Base-by-base conservation (phyloP, 495 filamentous ascomycete species). In the Penicillium lagena region DNA sequence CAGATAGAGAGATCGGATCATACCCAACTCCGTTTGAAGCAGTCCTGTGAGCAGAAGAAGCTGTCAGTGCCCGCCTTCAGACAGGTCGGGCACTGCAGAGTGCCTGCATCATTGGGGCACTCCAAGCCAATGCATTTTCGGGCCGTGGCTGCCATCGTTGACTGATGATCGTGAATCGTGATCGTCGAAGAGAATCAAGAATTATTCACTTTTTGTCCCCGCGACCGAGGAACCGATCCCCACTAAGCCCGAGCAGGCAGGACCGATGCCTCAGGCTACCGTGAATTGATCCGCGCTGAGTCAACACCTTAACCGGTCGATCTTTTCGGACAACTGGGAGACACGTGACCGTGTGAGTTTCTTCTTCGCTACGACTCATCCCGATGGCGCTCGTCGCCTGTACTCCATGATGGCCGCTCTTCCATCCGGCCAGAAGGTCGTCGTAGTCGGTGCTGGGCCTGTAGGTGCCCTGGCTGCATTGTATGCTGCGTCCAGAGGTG, bases 21-120 rank as follows among this genome's bases (percentile, higher is more conserved):
- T 79, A 97, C 93, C 93, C 93, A 98, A 71, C 88, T 97, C 60
- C 80, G 81, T 75, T 96, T 97, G 72, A 98, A 98, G 76, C 93
- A 98, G 56, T 97, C 94, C 61, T 98, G 94, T 9, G 89, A 89
- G 72, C 93, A 98, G 74, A 97, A 98, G 65, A 80, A 95, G 69
- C 88, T 93, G 60, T 91, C 88, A 56, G 86, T 90, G 39, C 86
- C 90, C 40, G 87, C 64, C 65, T 90, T 96, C 47, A 96, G 73
- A 55, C 93, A 98, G 37, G 86, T 96, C 22, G 93, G 93, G 71
- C 93, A 98, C 62, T 97, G 90, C 10, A 97, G 69, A 17, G 81
- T 71, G 30, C 88, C 82, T 35, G 89, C 88, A 47, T 89, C 81
- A 47, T 96, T 95, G 7, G 73, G 64, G 70, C 93, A 98, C 54